phyloP scores from a whole-genome alignment of 2,329 filamentous ascomycete species.

The Hypoxylon sp. region DNA sequence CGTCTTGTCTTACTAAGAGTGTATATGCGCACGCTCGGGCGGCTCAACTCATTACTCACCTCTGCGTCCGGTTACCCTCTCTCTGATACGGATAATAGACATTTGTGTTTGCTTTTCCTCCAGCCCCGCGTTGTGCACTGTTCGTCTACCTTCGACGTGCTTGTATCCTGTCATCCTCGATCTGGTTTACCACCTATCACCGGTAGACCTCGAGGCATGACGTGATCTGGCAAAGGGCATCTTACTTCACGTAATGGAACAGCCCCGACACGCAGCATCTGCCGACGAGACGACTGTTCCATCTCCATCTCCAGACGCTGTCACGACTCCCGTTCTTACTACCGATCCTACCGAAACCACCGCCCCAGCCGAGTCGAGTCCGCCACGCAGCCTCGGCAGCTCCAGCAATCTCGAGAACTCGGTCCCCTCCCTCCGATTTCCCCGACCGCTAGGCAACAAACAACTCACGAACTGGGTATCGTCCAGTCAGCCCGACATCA shows the following conservation, averaged over 20 bases:
- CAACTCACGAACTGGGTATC: constrained; percentile 67
- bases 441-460: constrained; percentile 62
- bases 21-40: constrained; percentile 7
- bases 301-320: constrained; percentile 30
- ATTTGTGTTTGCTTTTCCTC: constrained; percentile 9
- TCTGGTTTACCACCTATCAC: constrained; percentile 35
- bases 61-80: constrained; percentile 4
- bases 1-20: not conserved
- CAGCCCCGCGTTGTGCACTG: constrained; percentile 15
- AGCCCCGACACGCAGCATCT: constrained; percentile 43
- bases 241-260: constrained; percentile 60
- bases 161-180: constrained; percentile 41
- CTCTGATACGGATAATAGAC: constrained; percentile 20
- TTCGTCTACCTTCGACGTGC: constrained; percentile 26
- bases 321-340: constrained; percentile 29
- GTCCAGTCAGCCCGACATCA: constrained; percentile 64
- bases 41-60: constrained; percentile 16
- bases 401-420: constrained; percentile 45
- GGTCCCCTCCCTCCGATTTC: constrained; percentile 63
- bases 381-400: constrained; percentile 31
- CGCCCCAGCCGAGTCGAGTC: constrained; percentile 33
- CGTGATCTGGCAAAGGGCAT: constrained; percentile 47
- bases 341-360: constrained; percentile 39
- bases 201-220: constrained; percentile 48
- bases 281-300: constrained; percentile 42